Percentiles rank a stretch among this genome's conserved stretches.
Evolutionary conservation across 163 green algal species (phyloP).

Genomic region (Scenedesmus sp.): DNA sequence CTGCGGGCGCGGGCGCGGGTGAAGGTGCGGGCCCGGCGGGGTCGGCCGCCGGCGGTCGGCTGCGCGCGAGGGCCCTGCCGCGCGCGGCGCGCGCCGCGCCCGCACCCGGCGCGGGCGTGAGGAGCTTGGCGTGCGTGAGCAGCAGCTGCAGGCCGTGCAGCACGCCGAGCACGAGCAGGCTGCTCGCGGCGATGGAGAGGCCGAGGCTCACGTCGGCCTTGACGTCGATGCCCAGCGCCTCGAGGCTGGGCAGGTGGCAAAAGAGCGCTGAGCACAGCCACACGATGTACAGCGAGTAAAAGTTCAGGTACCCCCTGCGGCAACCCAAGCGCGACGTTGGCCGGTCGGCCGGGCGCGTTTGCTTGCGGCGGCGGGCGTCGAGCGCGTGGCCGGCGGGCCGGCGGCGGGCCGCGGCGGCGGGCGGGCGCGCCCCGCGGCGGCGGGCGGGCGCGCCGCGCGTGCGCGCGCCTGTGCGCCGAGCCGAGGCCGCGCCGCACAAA

Average conservation of each 20-base stretch:
- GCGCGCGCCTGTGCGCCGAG: constrained; percentile 69
- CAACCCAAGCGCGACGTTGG: too few species aligned
- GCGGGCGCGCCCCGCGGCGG: too few species aligned
- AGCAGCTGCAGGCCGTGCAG: constrained; percentile 66
- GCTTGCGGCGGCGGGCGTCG: too few species aligned
- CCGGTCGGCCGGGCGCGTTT: too few species aligned
- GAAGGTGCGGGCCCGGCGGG: too few species aligned
- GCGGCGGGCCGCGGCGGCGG: too few species aligned
- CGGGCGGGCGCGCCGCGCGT: neutral
- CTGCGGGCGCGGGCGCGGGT: constrained; percentile 1
- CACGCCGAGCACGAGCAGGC: constrained; percentile 52
- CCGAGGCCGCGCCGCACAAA: constrained; percentile 75
- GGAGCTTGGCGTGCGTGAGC: constrained; percentile 53
- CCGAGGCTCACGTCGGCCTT: constrained; percentile 75
- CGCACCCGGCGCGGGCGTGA: constrained; percentile 55
- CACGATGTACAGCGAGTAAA: constrained; percentile 78
- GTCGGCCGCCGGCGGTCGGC: too few species aligned
- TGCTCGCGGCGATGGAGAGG: constrained; percentile 68
- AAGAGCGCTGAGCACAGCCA: constrained; percentile 84
- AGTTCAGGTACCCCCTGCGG: constrained; percentile 81
- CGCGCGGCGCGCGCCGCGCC: constrained; percentile 7
- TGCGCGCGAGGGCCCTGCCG: too few species aligned
- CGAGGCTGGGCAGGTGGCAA: constrained; percentile 82
- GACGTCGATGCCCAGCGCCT: constrained; percentile 79
- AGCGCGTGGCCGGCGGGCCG: too few species aligned